Percentiles rank a stretch among this genome's conserved stretches.
These are phyloP conservation scores for Kodamaea arcana DNA, from an alignment of 1,139 yeast species.

Conservation along the genomic window DNA sequence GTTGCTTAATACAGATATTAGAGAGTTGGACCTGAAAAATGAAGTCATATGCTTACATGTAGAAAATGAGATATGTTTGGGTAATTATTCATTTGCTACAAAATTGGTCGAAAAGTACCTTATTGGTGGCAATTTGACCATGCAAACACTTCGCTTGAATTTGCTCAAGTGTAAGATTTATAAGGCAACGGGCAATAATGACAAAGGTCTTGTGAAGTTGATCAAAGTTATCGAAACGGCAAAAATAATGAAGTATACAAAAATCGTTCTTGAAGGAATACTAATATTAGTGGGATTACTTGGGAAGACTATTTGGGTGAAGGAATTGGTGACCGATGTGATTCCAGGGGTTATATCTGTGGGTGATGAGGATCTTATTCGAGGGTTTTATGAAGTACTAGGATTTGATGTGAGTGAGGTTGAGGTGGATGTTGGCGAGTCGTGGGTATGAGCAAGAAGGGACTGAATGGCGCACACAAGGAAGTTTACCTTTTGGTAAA, in stretches of 20 bases:
- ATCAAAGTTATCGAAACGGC: slow-evolving; percentile 44
- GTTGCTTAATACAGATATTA: slow-evolving; percentile 22
- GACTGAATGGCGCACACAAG: too few relatives aligned
- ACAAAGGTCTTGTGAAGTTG: slow-evolving; percentile 40
- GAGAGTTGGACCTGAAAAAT: slow-evolving; percentile 29
- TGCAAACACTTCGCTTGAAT: slow-evolving; percentile 35
- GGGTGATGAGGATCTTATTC: slow-evolving; percentile 28
- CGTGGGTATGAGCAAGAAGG: too few relatives aligned
- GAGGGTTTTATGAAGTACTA: slow-evolving; percentile 36
- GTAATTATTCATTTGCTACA: slow-evolving; percentile 34
- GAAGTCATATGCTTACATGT: slow-evolving; percentile 26
- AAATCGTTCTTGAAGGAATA: slow-evolving; percentile 38
- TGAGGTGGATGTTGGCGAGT: background rate
- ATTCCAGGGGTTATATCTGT: slow-evolving; percentile 40
- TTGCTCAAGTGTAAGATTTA: slow-evolving; percentile 42
- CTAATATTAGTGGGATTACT: slow-evolving; percentile 36
- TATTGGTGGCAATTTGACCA: slow-evolving; percentile 18
- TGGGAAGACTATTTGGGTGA: slow-evolving; percentile 32
- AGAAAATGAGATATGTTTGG: slow-evolving; percentile 16
- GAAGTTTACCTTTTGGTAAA: too few relatives aligned
- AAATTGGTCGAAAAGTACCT: slow-evolving; percentile 23
- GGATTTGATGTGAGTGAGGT: background rate
- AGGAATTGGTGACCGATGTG: slow-evolving; percentile 26
- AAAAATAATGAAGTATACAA: slow-evolving; percentile 35
- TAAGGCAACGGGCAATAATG: slow-evolving; percentile 31